Evolutionary conservation across 2,329 filamentous ascomycete species (phyloP).

Genomic region (Penicillium oxalicum): DNA sequence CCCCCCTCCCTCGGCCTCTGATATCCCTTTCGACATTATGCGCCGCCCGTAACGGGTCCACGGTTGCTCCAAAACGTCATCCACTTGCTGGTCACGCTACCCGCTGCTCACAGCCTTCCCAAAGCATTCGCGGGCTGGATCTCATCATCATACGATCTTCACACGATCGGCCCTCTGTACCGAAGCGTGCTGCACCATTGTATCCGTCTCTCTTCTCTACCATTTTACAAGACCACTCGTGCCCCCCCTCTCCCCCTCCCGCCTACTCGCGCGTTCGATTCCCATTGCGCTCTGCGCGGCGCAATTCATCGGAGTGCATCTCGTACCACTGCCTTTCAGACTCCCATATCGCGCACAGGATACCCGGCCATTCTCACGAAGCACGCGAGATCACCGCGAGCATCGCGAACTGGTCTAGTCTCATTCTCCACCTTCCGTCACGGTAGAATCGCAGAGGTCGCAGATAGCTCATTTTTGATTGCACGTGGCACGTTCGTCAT

Average conservation of each 20-base stretch:
- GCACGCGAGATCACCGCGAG: slow-evolving; percentile 17
- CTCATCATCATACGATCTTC: slow-evolving; percentile 1
- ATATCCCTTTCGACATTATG: slow-evolving; percentile 16
- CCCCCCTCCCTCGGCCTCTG: neutral
- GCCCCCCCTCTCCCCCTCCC: neutral
- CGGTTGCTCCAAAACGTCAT: slow-evolving; percentile 29
- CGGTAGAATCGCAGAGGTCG: slow-evolving; percentile 16
- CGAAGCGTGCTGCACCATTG: neutral
- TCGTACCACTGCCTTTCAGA: slow-evolving; percentile 7
- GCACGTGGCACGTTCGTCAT: slow-evolving; percentile 12
- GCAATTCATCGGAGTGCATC: neutral
- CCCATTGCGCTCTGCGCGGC: neutral
- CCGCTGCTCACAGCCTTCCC: slow-evolving; percentile 10
- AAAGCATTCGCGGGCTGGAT: slow-evolving; percentile 17
- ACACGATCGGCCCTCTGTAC: neutral
- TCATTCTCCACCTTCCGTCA: slow-evolving; percentile 11
- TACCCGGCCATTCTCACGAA: slow-evolving; percentile 26
- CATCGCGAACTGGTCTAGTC: slow-evolving; percentile 18
- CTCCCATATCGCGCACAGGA: slow-evolving; percentile 10
- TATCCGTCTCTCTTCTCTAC: neutral
- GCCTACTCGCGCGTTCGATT: neutral
- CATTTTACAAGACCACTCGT: too few relatives aligned
- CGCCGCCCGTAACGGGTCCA: slow-evolving; percentile 24
- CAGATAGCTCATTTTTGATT: slow-evolving; percentile 5
- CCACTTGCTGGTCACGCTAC: slow-evolving; percentile 27